Evolutionary conservation across 345 rosid genomes (phyloP), one percentile per base, ranked within the genome.

Genomic region (Ceriops decandra): DNA sequence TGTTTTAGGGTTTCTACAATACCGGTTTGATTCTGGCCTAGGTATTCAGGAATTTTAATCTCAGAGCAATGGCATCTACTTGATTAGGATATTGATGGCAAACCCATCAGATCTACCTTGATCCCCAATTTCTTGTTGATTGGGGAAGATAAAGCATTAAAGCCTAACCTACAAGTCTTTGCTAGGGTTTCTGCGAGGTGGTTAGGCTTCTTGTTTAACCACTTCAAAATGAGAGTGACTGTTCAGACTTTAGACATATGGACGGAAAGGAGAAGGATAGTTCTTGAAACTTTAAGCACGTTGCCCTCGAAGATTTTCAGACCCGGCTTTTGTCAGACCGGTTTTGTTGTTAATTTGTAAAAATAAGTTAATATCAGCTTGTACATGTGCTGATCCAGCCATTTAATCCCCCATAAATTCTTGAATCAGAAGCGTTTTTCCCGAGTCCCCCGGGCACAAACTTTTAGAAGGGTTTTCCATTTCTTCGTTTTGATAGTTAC

Each of bases 1-100:
- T 52, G 42, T 51, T 31, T 81, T 65, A 64, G 72, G 69, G 64
- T 71, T 68, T 13, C 59, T 31, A 59, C 13, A 24, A 20, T 4
- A 38, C 56, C 16, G 42, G n/a, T 63, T n/a, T 27, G 30, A 11
- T 49, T 51, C 38, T 10, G 31, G 36, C 57, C 49, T 46, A 21
- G 24, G 36, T 35, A 2, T 52, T 56, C 13, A 27, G 61, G 26
- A 61, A 5, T 60, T 13, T 13, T 42, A 52, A 61, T 62, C 27
- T 52, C 73, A 27, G 53, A 52, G 6, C 26, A 30, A 32, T 24
- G 62, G 28, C 49, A 21, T 24, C 33, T 26, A 54, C 42, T 16
- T 21, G 33, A 5, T 33, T n/a, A 13, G 27, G 42, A 15, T 24
- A 35, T 21, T 35, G 15, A 52, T 42, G 49, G 16, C 15, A 42